Evolutionary conservation across 2,329 filamentous ascomycete species (phyloP), one percentile per base, ranked within the genome.

Genomic region (Fonsecaea erecta): DNA sequence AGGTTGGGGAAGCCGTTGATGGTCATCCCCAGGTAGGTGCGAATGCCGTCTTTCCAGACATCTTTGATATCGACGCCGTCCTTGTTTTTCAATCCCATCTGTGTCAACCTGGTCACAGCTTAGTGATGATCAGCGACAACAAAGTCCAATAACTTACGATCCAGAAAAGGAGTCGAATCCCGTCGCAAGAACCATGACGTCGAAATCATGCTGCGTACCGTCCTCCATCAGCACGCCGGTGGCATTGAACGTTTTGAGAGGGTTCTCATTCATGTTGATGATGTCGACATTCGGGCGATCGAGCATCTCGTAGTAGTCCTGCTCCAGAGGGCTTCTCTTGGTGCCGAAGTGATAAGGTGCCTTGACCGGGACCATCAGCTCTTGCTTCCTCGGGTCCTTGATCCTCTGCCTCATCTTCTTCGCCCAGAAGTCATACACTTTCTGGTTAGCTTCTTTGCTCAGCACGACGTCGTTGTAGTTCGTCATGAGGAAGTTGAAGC

Each of bases 341-440:
- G 80, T 77, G 9, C 83, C 86, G 69, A 86, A 86, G n/a, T 77
- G 81, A 69, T 86, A 82, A 0, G 81, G 84, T 74, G 80, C 81
- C 52, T 83, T 74, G 5, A 77, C 66, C 0, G 86, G 86, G 0
- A 84, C 85, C 12, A 88, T 77, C 1, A 87, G 62, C 16, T 86
- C 82, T 46, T 80, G 73, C 72, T 82, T 81, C 35, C 73, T 74
- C 0, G 83, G 78, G 66, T 88, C 82, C 0, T 76, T 75, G 48
- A 88, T 80, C 2, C 85, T 78, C 8, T 74, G 76, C 0, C 83
- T 79, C 0, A 79, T 81, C 74, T 85, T 86, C 66, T 80, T 78
- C 1, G 77, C 77, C 83, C 85, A 87, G 72, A 87, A 86, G 2
- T 82, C 76, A 70, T 87, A 88, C 0, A 80, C 76, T 55, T 80